These are phyloP conservation scores for Dioscorea dumetorum DNA, from an alignment of 106 monocot species.

Conservation along the genomic window DNA sequence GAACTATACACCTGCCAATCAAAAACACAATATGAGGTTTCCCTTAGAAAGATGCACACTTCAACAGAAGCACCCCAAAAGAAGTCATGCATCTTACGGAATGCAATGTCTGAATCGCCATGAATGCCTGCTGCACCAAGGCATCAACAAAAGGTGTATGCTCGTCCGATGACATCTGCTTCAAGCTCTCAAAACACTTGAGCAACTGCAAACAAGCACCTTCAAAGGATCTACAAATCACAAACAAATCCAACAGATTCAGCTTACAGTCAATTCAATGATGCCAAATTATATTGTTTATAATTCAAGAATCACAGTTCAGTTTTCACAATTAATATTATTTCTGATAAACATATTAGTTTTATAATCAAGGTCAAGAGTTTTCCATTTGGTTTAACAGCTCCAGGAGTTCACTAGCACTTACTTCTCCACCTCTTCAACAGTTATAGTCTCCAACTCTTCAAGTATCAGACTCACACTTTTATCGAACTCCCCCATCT, in stretches of 20 bases:
- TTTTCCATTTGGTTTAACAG: too few relatives aligned
- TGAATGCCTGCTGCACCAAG: slow-evolving; percentile 63
- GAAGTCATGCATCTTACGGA: slow-evolving; percentile 50
- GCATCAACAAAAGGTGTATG: slow-evolving; percentile 44
- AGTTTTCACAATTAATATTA: too few relatives aligned
- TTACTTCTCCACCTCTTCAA: slow-evolving; percentile 79
- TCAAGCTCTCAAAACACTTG: slow-evolving; percentile 55
- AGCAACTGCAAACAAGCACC: slow-evolving; percentile 47
- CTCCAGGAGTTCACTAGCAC: slow-evolving; percentile 5
- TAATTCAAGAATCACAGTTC: too few relatives aligned
- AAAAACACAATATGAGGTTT: slow-evolving; percentile 1
- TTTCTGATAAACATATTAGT: too few relatives aligned
- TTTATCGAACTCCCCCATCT: slow-evolving; percentile 62
- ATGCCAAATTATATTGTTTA: too few relatives aligned
- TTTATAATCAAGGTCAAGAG: too few relatives aligned
- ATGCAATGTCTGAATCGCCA: slow-evolving; percentile 55
- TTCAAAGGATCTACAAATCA: slow-evolving; percentile 67
- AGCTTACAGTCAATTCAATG: not conserved
- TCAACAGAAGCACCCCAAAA: slow-evolving; percentile 2
- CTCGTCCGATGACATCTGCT: slow-evolving; percentile 39
- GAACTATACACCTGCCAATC: slow-evolving; percentile 41
- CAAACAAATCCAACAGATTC: slow-evolving; percentile 6
- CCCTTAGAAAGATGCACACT: not conserved
- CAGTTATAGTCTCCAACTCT: slow-evolving; percentile 62
- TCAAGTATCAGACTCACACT: slow-evolving; percentile 54